Percentiles rank a stretch among this genome's conserved stretches.
phyloP scores from a whole-genome alignment of 306 rosid genomes.

The Cucumis melo region DNA sequence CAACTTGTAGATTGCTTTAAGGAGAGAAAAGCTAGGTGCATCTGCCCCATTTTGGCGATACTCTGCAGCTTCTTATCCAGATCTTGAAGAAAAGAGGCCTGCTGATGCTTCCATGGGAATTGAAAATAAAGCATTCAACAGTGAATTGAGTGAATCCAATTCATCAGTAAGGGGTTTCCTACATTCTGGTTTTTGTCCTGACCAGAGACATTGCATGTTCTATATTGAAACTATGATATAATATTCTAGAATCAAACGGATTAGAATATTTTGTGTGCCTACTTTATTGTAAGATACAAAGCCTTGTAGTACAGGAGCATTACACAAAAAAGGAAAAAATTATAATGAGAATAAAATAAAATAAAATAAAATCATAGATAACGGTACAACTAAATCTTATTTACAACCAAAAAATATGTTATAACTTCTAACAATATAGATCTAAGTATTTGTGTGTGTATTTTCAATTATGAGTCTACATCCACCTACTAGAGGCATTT shows the following conservation, averaged over 20 bases:
- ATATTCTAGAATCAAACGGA: too few relatives aligned
- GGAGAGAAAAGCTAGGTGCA: slow-evolving; percentile 43
- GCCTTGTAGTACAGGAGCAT: too few relatives aligned
- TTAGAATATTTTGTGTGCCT: too few relatives aligned
- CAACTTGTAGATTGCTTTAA: slow-evolving; percentile 33
- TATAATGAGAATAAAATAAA: too few relatives aligned
- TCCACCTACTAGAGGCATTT: not conserved
- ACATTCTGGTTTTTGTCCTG: not conserved
- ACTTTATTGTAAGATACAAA: too few relatives aligned
- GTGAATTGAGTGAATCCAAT: slow-evolving; percentile 8
- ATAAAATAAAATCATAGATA: too few relatives aligned
- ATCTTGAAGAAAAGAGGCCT: slow-evolving; percentile 26
- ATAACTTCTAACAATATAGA: not conserved
- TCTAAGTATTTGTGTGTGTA: not conserved
- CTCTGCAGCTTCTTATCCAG: slow-evolving; percentile 47
- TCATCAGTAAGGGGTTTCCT: not conserved
- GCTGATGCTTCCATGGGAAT: slow-evolving; percentile 13
- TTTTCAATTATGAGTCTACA: not conserved
- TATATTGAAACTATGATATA: not conserved
- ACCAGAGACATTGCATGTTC: not conserved
- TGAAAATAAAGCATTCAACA: slow-evolving; percentile 8
- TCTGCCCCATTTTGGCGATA: slow-evolving; percentile 52
- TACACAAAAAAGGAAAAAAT: too few relatives aligned
- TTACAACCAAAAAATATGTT: not conserved
- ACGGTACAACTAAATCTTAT: too few relatives aligned